A percentile compares a stretch with the other conserved stretches of the same genome.
phyloP scores from a whole-genome alignment of 2,329 filamentous ascomycete species.

The Colletotrichum lentis region DNA sequence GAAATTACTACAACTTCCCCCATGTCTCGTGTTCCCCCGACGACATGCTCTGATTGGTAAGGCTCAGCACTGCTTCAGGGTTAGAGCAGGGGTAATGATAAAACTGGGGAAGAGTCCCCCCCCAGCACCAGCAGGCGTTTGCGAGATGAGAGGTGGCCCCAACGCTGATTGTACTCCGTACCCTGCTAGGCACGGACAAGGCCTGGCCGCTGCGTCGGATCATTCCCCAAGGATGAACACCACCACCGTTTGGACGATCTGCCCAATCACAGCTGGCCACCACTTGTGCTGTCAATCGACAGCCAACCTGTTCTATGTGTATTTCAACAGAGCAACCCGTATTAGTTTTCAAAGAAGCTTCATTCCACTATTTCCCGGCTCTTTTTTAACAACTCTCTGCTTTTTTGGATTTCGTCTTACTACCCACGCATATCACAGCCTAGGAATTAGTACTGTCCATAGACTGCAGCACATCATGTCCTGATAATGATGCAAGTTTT shows the following conservation, averaged over 20 bases:
- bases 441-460: too few species aligned
- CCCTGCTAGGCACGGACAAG: constrained; percentile 25
- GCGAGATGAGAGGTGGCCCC: constrained; percentile 27
- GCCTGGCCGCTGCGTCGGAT: constrained; percentile 25
- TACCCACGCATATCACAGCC: too few species aligned
- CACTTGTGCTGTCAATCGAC: not conserved
- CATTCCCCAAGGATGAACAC: constrained; percentile 20
- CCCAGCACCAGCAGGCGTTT: constrained; percentile 1
- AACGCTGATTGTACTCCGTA: constrained; percentile 2
- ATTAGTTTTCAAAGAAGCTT: too few species aligned
- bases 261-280: constrained; percentile 30
- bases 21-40: constrained; percentile 22
- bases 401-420: too few species aligned
- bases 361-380: too few species aligned
- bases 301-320: too few species aligned
- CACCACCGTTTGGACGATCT: constrained; percentile 25
- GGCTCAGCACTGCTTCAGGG: constrained; percentile 12
- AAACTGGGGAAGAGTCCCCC: constrained; percentile 3
- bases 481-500: too few species aligned
- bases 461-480: too few species aligned
- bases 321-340: too few species aligned
- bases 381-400: too few species aligned
- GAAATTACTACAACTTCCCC: constrained; percentile 28
- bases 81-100: constrained; percentile 13
- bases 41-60: constrained; percentile 29